A percentile compares a stretch with the other conserved stretches of the same genome.
Evolutionary conservation across 805 yeast species (phyloP).

Genomic region (Hanseniaspora valbyensis): DNA sequence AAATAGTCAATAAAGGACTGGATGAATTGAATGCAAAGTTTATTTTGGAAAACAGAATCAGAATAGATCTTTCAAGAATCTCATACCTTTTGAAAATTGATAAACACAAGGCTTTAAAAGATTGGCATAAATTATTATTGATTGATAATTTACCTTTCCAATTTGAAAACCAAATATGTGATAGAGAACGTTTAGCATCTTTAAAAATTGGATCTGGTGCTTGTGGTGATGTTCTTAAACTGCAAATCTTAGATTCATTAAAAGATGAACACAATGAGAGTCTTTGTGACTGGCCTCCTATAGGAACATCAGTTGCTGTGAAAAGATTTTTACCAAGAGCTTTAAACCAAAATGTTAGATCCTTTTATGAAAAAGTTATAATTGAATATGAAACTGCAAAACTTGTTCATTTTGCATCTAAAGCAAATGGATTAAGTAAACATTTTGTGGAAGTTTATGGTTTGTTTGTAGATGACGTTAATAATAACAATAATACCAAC

Average conservation of each 20-base stretch:
- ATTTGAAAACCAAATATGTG: conserved; percentile 9
- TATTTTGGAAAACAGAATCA: conserved; percentile 8
- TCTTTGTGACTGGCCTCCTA: conserved; percentile 4
- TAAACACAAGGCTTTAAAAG: conserved; percentile 10
- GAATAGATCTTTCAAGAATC: conserved; percentile 10
- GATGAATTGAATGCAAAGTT: conserved; percentile 13
- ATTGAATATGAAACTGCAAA: conserved; percentile 14
- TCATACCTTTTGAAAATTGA: conserved; percentile 13
- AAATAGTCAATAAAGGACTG: conserved; percentile 9
- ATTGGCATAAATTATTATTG: conserved; percentile 12
- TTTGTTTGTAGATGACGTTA: conserved; percentile 15
- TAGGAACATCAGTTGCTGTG: conserved; percentile 4
- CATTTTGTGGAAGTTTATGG: conserved; percentile 15
- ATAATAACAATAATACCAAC: not conserved
- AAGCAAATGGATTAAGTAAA: not conserved
- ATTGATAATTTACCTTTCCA: conserved; percentile 10
- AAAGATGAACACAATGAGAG: conserved; percentile 7
- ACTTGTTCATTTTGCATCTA: conserved; percentile 9
- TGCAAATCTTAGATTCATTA: not conserved
- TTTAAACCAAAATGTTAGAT: conserved; percentile 15
- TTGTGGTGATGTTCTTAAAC: conserved; percentile 14
- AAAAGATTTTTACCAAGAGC: conserved; percentile 15
- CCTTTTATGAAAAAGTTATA: conserved; percentile 15
- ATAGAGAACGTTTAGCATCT: not conserved
- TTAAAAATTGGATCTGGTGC: conserved; percentile 12